These are phyloP conservation scores for Podila verticillata DNA, from an alignment of 192 early-diverging fungal species.

Conservation along the genomic window DNA sequence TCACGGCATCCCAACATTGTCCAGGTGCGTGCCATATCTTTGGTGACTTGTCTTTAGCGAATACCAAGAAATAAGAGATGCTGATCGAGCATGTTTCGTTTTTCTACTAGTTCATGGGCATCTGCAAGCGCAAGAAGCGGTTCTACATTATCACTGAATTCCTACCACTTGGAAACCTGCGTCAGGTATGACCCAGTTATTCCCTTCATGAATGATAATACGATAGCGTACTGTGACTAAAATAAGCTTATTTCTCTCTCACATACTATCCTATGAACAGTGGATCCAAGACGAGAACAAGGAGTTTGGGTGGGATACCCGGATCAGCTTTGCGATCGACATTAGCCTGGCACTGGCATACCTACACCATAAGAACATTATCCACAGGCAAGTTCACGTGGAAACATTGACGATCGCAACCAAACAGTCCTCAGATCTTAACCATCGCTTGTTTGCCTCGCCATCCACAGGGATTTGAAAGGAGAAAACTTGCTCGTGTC, in stretches of 20 bases:
- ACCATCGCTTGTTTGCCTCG: neutral
- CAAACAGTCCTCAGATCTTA: too few species aligned
- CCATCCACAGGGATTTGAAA: constrained; percentile 32
- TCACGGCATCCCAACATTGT: constrained; percentile 48
- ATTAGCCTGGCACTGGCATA: constrained; percentile 45
- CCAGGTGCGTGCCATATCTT: constrained; percentile 14
- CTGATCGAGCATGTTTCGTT: neutral
- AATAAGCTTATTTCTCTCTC: neutral
- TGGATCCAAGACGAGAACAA: constrained; percentile 51
- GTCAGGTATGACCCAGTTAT: constrained; percentile 23
- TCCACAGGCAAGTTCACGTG: constrained; percentile 24
- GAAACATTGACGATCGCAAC: too few species aligned
- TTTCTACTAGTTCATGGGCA: constrained; percentile 38
- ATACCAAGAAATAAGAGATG: too few species aligned
- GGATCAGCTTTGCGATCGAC: constrained; percentile 50
- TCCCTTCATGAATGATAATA: too few species aligned
- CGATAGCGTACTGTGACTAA: too few species aligned
- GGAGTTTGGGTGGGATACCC: constrained; percentile 51
- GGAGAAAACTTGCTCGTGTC: constrained; percentile 48
- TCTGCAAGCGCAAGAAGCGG: constrained; percentile 45
- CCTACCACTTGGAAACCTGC: constrained; percentile 38
- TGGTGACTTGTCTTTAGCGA: too few species aligned
- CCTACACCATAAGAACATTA: constrained; percentile 49
- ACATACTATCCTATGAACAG: constrained; percentile 9
- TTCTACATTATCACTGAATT: constrained; percentile 51